Conservation (phyloP, 2,329 filamentous ascomycete species). For the Thielaviopsis populi region DNA sequence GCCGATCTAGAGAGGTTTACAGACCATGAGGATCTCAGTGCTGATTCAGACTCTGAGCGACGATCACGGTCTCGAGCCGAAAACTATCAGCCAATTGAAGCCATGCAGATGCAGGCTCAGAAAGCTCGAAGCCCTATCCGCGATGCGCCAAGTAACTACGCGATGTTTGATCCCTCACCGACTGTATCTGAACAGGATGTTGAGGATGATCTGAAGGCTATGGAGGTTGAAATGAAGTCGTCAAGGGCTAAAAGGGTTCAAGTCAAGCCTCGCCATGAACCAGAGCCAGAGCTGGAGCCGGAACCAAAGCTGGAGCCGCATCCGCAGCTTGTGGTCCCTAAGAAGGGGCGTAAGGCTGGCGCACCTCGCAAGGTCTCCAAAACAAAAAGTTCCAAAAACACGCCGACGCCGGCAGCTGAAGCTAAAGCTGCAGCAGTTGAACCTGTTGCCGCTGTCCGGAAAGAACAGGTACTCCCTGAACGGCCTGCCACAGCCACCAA, state of each 20-base stretch:
- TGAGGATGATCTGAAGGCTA: conserved; percentile 35
- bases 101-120: not conserved
- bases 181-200: conserved; percentile 34
- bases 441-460: not conserved
- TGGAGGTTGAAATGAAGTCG: conserved; percentile 36
- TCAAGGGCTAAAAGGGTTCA: conserved; percentile 19
- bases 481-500: not conserved
- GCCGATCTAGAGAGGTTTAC: conserved; percentile 45
- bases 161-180: conserved; percentile 39
- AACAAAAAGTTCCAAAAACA: conserved; percentile 30
- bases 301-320: not conserved
- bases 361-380: conserved; percentile 38
- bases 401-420: conserved; percentile 24
- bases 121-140: not conserved
- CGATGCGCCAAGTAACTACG: conserved; percentile 24
- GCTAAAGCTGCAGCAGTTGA: conserved; percentile 12
- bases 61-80: conserved; percentile 20
- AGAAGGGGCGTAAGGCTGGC: conserved; percentile 38
- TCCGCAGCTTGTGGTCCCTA: conserved; percentile 29
- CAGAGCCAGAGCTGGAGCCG: not conserved
- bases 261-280: not conserved
- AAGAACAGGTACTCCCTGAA: not conserved
- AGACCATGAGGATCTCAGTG: conserved; percentile 36
- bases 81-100: conserved; percentile 18
- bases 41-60: conserved; percentile 33